Percentiles rank a stretch among this genome's conserved stretches.
Conservation (phyloP, 2,329 filamentous ascomycete species). For the Capronia americana region DNA sequence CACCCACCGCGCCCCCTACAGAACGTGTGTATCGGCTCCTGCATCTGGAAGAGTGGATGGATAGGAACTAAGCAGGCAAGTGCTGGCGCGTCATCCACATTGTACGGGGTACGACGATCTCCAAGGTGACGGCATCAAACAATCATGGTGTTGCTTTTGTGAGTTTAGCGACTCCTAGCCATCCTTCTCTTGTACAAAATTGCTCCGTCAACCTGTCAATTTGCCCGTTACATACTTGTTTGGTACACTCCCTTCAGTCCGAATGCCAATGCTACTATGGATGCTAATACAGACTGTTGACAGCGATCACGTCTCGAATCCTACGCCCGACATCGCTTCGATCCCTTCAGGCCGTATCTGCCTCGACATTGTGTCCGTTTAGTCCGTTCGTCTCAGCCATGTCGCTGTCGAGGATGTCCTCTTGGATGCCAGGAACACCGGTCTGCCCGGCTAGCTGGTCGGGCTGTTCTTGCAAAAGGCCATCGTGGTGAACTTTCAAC, state of each 20-base stretch:
- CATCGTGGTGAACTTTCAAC: slow-evolving; percentile 41
- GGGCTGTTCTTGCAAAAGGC: slow-evolving; percentile 34
- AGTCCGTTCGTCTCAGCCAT: slow-evolving; percentile 33
- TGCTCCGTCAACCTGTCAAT: slow-evolving; percentile 5
- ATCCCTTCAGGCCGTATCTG: slow-evolving; percentile 25
- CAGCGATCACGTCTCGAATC: no score
- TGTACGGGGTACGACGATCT: background rate
- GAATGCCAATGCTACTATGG: background rate
- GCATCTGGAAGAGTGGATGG: slow-evolving; percentile 10
- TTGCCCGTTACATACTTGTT: slow-evolving; percentile 9
- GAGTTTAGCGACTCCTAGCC: background rate
- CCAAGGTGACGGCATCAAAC: background rate
- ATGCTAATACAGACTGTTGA: background rate
- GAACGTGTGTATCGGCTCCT: slow-evolving; percentile 5
- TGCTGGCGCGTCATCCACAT: background rate
- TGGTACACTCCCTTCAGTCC: background rate
- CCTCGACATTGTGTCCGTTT: slow-evolving; percentile 27
- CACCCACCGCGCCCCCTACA: no score
- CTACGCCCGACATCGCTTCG: background rate
- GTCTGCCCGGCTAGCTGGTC: slow-evolving; percentile 35
- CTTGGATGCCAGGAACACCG: slow-evolving; percentile 35
- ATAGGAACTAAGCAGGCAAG: background rate
- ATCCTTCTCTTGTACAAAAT: slow-evolving; percentile 10
- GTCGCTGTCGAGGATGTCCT: slow-evolving; percentile 36
- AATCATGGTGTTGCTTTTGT: background rate